Evolutionary conservation across 192 early-diverging fungal species (phyloP), one percentile per base, ranked within the genome.

Genomic region (Coemansia sp.): DNA sequence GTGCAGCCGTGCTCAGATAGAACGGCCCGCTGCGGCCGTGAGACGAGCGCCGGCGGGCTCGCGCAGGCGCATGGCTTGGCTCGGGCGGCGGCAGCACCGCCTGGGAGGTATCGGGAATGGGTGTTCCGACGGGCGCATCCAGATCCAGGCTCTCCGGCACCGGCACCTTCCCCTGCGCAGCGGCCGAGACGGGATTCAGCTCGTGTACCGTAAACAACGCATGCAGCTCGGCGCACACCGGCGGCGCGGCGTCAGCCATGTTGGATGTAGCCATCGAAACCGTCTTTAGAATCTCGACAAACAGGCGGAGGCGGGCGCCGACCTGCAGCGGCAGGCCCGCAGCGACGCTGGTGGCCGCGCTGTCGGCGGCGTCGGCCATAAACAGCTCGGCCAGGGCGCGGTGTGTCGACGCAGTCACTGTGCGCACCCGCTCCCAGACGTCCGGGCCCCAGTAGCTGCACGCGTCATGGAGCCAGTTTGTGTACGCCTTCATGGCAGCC

Each of bases 131-230:
- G 83, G 81, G 85, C 7, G 79, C 51, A 43, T 93, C 90, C 19
- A 96, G 64, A 59, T 93, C 88, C 31, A 98, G 57, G 7, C 83
- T 89, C 6, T 89, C 85, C 7, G 91, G 91, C 3, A 95, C 63
- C 13, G 90, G 87, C 1, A 98, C 91, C 56, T 88, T 86, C 47
- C 77, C 79, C 66, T 98, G 94, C 0, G 94, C 94, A 30, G 86
- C 87, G 3, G 84, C 77, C 11, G 89, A 89, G 0, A 98, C 90
- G 1, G 92, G 92, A 41, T 91, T 94, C 12, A 98, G 75, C 32
- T 92, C 94, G 39, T 85, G 89, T 7, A 63, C 76, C 46, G 88
- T 81, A 58, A 87, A 94, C 23, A 89, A 46, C 11, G 55, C 56
- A 5, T 76, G 68, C n/a, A 92, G 67, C 6, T 80, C 78, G 30